Evolutionary conservation across 1,284 basidiomycete species (phyloP).

Genomic region (Inonotus obliquus): DNA sequence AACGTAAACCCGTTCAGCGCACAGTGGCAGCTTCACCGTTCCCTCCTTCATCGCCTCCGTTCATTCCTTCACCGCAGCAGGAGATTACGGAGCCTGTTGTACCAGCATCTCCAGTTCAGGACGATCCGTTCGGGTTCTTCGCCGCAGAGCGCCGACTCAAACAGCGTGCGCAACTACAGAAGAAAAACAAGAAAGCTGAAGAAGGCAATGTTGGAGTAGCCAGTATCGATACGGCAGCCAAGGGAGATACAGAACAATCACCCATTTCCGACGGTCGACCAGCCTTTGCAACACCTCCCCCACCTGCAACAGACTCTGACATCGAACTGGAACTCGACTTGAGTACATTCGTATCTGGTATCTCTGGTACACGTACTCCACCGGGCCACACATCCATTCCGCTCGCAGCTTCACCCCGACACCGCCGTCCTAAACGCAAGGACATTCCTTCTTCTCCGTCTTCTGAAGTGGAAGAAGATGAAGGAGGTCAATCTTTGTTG

Average conservation of each 20-base stretch:
- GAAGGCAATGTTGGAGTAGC: background rate
- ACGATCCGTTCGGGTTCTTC: conserved; percentile 16
- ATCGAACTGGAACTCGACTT: background rate
- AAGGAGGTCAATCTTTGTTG: background rate
- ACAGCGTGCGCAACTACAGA: background rate
- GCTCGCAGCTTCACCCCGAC: background rate
- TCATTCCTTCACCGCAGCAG: conserved; percentile 1
- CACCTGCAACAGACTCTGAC: background rate
- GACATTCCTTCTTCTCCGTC: background rate
- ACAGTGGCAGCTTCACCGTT: background rate
- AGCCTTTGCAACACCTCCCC: conserved; percentile 6
- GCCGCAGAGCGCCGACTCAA: conserved; percentile 10
- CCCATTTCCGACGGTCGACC: background rate
- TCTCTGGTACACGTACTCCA: background rate
- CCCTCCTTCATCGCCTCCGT: conserved; percentile 11
- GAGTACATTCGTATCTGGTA: background rate
- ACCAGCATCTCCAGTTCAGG: background rate
- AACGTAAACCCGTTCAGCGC: background rate
- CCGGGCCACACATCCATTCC: background rate
- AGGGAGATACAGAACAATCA: background rate
- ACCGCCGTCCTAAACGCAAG: background rate
- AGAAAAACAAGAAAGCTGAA: background rate
- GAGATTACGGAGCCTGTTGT: background rate
- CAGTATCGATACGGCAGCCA: background rate
- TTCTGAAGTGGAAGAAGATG: background rate